Evolutionary conservation across 495 filamentous ascomycete genomes (phyloP), one percentile per base, ranked within the genome.

Genomic region (Daldinia bambusicola): DNA sequence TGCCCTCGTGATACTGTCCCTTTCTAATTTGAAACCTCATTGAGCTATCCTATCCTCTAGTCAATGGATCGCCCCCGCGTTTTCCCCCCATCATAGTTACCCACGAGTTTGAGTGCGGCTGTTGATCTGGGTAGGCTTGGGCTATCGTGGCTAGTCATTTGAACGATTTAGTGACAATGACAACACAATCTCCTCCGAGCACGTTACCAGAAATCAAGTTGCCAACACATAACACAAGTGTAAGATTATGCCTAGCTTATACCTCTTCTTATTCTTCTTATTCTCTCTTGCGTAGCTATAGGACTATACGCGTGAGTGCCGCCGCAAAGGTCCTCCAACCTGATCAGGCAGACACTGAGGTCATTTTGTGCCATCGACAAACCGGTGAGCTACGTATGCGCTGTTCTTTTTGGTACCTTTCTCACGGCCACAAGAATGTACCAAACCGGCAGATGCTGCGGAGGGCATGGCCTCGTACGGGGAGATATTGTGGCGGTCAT

Each of bases 111-210:
- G 61, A 43, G 48, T 57, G 64, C 48, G 55, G 56, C 37, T 63
- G 38, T 62, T 58, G 37, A 52, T 50, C 58, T 50, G 7, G 66
- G 38, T 62, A 45, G 43, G 45, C 53, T 63, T 50, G 13, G 66
- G 60, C 57, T 32, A 41, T 18, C 12, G 63, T 26, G 5, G 20
- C n/a, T 22, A 73, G 70, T 73, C 70, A 73, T 66, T 73, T 73
- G 70, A 48, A 73, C 70, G 57, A 69, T 73, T 68, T 69, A 63
- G 62, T 66, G 38, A 72, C 65, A 53, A 66, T 73, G 70, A 66
- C 70, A 73, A 69, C 70, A 60, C 70, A 66, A 63, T 56, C 51
- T 40, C 38, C n/a, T 57, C 37, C 51, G 50, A 58, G 70, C 70
- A 73, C 70, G 70, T 68, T 72, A 72, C 63, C 63, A 6, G 16